These are phyloP conservation scores for Penicillium hordei DNA, from an alignment of 2,329 filamentous ascomycete species.

Conservation along the genomic window DNA sequence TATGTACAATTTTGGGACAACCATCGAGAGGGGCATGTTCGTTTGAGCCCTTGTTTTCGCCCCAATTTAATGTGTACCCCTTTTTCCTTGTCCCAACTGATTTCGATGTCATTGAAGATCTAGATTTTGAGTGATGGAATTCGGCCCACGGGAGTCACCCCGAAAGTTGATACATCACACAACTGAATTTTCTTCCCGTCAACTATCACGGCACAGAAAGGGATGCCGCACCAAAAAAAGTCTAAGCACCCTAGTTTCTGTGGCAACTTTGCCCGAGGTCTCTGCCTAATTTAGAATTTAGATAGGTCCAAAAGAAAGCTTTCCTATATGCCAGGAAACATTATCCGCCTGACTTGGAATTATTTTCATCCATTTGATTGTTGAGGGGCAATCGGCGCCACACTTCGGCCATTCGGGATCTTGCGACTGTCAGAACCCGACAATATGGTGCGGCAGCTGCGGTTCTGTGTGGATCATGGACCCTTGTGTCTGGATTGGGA, in stretches of 20 bases:
- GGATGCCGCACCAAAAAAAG: background rate
- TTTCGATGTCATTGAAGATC: background rate
- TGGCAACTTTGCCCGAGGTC: constrained; percentile 4
- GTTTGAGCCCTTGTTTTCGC: background rate
- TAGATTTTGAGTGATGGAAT: background rate
- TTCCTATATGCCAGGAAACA: constrained; percentile 5
- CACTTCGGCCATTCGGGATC: constrained; percentile 3
- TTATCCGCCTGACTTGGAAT: background rate
- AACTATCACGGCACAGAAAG: constrained; percentile 1
- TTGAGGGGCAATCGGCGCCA: constrained; percentile 1
- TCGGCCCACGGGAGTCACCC: background rate
- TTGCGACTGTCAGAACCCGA: constrained; percentile 28
- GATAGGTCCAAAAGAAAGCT: background rate
- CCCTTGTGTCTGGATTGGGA: constrained; percentile 3
- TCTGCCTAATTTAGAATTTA: background rate
- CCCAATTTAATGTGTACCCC: background rate
- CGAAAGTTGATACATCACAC: constrained; percentile 12
- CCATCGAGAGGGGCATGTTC: background rate
- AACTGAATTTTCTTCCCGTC: background rate
- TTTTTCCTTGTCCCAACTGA: background rate
- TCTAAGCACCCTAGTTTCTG: background rate
- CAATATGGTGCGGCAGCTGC: constrained; percentile 26
- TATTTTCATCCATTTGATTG: background rate
- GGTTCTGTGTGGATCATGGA: constrained; percentile 18
- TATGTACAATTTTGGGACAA: background rate